Evolutionary conservation across 257 asterid genomes (phyloP).

Genomic region (Gynochthodes officinalis): DNA sequence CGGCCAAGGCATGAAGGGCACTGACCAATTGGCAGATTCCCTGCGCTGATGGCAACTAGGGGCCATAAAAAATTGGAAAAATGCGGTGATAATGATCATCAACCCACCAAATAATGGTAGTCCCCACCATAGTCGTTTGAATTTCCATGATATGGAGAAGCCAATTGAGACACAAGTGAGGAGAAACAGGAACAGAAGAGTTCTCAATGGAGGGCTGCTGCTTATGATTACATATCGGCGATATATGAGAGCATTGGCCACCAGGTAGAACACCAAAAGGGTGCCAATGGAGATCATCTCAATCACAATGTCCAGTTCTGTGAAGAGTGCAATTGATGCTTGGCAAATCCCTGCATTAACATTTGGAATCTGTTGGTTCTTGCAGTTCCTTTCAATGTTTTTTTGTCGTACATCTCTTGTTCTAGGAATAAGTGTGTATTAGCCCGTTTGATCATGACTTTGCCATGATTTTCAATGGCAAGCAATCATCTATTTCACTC

Average conservation of each 20-base stretch:
- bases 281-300: conserved; percentile 45
- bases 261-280: conserved; percentile 41
- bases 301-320: conserved; percentile 39
- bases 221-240: conserved; percentile 23
- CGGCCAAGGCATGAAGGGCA: conserved; percentile 49
- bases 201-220: conserved; percentile 22
- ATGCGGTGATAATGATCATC: conserved; percentile 7
- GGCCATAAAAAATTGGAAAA: conserved; percentile 22
- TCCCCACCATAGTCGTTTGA: conserved; percentile 29
- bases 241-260: conserved; percentile 37
- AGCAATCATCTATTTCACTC: no score
- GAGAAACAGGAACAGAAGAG: conserved; percentile 32
- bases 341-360: conserved; percentile 33
- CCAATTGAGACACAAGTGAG: conserved; percentile 30
- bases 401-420: neutral
- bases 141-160: conserved; percentile 37
- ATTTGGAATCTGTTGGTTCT: conserved; percentile 2
- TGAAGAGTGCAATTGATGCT: conserved; percentile 47
- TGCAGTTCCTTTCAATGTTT: neutral
- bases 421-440: no score
- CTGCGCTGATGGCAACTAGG: neutral
- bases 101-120: conserved; percentile 20
- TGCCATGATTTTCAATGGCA: no score
- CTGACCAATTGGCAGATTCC: conserved; percentile 25
- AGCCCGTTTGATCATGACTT: no score